Percentiles rank a stretch among this genome's conserved stretches.
Evolutionary conservation across 768 basidiomycete genomes (phyloP).

Genomic region (Suillus decipiens): DNA sequence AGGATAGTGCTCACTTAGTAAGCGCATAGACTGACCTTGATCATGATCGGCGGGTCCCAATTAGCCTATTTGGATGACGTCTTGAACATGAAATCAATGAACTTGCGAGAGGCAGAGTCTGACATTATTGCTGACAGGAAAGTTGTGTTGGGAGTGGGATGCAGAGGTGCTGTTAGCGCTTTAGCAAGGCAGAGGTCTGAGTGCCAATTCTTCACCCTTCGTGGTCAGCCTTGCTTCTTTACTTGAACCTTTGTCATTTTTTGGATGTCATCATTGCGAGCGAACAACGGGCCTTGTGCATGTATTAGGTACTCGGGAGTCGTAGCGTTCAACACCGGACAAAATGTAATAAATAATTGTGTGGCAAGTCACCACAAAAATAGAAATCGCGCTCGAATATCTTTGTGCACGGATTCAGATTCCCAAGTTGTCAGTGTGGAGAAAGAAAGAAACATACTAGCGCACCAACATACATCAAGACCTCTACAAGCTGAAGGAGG

Average conservation of each 20-base stretch:
- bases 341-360: no score
- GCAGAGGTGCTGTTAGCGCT: neutral
- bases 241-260: neutral
- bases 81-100: constrained; percentile 33
- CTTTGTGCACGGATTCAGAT: no score
- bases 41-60: constrained; percentile 38
- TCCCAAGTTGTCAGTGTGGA: no score
- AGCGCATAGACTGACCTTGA: constrained; percentile 26
- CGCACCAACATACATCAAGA: no score
- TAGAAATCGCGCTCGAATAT: no score
- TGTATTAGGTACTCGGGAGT: no score
- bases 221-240: neutral
- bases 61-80: constrained; percentile 39
- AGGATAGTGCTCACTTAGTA: neutral
- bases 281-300: no score
- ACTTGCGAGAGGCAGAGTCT: constrained; percentile 28
- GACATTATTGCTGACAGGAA: neutral
- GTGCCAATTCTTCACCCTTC: neutral
- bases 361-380: no score
- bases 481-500: constrained; percentile 30
- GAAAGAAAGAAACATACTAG: no score
- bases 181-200: neutral
- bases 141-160: neutral
- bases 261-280: neutral
- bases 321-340: no score